Conservation (phyloP, 176 grass and related monocot genomes). For the Secale cereale region DNA sequence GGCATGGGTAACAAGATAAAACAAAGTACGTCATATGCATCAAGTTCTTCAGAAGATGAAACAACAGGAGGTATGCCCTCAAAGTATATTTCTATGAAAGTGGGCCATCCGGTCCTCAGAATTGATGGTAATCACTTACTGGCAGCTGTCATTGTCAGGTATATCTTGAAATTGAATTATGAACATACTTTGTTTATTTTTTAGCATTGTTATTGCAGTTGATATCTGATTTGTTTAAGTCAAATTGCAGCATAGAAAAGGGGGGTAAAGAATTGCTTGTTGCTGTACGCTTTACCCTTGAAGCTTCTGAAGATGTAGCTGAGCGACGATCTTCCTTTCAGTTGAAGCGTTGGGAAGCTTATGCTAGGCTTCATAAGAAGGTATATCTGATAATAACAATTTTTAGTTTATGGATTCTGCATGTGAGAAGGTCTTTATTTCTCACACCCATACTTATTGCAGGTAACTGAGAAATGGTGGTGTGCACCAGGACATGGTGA, state of each 20-base stretch:
- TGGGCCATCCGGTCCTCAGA: conserved; percentile 85
- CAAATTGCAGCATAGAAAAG: conserved; percentile 74
- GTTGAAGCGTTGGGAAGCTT: conserved; percentile 86
- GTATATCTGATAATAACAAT: conserved; percentile 30
- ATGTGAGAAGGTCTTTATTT: conserved; percentile 16
- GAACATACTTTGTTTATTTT: conserved; percentile 15
- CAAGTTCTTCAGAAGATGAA: conserved; percentile 70
- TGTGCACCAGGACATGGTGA: conserved; percentile 98
- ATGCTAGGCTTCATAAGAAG: conserved; percentile 94
- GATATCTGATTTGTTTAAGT: conserved; percentile 21
- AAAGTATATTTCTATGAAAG: conserved; percentile 84
- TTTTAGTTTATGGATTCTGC: conserved; percentile 18
- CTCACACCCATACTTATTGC: conserved; percentile 30
- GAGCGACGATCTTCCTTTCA: conserved; percentile 84
- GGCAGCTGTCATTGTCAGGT: conserved; percentile 90
- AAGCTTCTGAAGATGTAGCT: conserved; percentile 92
- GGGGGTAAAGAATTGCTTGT: conserved; percentile 89
- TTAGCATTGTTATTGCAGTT: conserved; percentile 18
- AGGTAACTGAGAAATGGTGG: conserved; percentile 99
- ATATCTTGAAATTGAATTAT: conserved; percentile 24
- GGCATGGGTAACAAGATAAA: conserved; percentile 46
- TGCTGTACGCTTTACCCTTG: conserved; percentile 88
- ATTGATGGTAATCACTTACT: conserved; percentile 90
- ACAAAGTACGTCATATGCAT: conserved; percentile 46
- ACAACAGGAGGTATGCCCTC: conserved; percentile 50